Evolutionary conservation across 2,329 filamentous ascomycete species (phyloP).

Genomic region (Zymoseptoria crescenta): DNA sequence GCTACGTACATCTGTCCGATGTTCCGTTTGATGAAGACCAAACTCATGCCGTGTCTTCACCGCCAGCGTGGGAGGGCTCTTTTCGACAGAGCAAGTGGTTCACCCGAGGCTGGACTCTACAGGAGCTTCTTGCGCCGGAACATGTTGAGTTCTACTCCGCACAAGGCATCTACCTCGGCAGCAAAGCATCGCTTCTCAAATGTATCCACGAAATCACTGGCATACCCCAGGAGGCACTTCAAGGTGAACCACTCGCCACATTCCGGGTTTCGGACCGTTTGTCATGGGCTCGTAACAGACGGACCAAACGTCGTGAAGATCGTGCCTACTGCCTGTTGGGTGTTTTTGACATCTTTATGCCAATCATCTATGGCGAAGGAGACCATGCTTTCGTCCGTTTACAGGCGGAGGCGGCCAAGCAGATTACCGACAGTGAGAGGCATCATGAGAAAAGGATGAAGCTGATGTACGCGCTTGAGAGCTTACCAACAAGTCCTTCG

Average conservation of each 20-base stretch:
- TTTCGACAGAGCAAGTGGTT: slow-evolving; percentile 5
- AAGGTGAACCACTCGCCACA: neutral
- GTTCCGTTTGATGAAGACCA: neutral
- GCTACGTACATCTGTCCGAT: slow-evolving; percentile 11
- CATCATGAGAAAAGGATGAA: no score
- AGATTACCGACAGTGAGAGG: no score
- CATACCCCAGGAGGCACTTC: neutral
- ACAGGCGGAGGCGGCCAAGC: neutral
- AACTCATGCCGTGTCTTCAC: neutral
- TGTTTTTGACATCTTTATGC: slow-evolving; percentile 3
- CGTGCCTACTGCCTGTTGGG: slow-evolving; percentile 4
- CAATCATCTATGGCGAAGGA: slow-evolving; percentile 9
- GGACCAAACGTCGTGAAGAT: slow-evolving; percentile 1
- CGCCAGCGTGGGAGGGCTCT: neutral
- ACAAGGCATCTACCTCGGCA: neutral
- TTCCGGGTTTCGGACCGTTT: neutral
- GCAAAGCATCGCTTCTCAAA: neutral
- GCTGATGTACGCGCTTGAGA: neutral
- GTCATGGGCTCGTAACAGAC: neutral
- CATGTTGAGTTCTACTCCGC: slow-evolving; percentile 1
- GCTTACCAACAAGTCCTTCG: neutral
- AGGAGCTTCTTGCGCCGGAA: slow-evolving; percentile 3
- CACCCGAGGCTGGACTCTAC: slow-evolving; percentile 5
- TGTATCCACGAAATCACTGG: slow-evolving; percentile 18
- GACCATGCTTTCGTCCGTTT: neutral